These are phyloP conservation scores for Aspergillus homomorphus DNA, from an alignment of 495 filamentous ascomycete genomes.

Conservation along the genomic window DNA sequence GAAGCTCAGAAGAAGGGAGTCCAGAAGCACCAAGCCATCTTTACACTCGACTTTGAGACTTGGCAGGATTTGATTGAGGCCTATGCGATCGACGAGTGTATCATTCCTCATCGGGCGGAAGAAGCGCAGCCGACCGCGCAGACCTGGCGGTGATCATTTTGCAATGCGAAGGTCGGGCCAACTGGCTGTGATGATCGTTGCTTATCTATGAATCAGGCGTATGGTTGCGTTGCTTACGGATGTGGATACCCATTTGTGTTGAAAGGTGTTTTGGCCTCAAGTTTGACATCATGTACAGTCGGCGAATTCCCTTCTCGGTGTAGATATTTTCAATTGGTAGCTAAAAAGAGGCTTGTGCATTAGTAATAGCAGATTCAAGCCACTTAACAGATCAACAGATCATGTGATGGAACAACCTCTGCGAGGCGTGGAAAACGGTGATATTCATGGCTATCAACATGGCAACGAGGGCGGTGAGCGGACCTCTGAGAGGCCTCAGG, in stretches of 20 bases:
- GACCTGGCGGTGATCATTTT: conserved; percentile 66
- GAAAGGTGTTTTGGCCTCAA: not conserved
- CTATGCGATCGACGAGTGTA: conserved; percentile 69
- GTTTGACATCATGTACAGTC: not conserved
- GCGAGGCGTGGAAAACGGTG: too few relatives aligned
- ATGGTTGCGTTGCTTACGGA: not conserved
- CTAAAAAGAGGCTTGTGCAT: too few relatives aligned
- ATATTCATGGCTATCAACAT: too few relatives aligned
- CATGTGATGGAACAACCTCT: too few relatives aligned
- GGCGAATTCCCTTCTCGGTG: not conserved
- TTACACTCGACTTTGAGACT: conserved; percentile 75
- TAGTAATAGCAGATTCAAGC: too few relatives aligned
- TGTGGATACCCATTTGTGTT: conserved; percentile 13
- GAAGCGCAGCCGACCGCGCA: conserved; percentile 42
- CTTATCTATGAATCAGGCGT: not conserved
- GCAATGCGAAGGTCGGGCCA: conserved; percentile 46
- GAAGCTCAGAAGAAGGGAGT: conserved; percentile 48
- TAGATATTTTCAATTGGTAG: not conserved
- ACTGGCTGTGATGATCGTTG: not conserved
- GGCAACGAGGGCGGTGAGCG: too few relatives aligned
- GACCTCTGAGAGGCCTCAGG: too few relatives aligned
- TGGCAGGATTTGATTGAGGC: conserved; percentile 74
- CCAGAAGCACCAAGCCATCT: conserved; percentile 76
- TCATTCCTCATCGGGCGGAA: conserved; percentile 80
- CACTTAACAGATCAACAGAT: too few relatives aligned